Base-by-base conservation (phyloP, 768 basidiomycete species). In the Hemileccinum impolitum region DNA sequence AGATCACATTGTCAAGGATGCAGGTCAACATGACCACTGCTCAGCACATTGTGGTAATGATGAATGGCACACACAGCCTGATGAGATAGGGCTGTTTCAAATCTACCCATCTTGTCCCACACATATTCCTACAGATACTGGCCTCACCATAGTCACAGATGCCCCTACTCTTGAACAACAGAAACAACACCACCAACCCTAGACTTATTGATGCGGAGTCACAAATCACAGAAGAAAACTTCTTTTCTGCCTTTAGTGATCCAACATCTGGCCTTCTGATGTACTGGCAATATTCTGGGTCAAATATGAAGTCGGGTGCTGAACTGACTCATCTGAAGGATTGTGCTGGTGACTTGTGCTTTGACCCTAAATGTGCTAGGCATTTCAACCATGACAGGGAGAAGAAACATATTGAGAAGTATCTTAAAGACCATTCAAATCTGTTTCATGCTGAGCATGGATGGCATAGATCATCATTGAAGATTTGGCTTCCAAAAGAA, bases 271-370 rank as follows among this genome's bases (percentile, higher is more conserved):
- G 59, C 37, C 52, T 59, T 0, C 62, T 72, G 15, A 65, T 68
- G 63, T 32, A 49, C 11, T 72, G 71, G 71, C 49, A 58, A 2
- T 68, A 64, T 47, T 55, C 57, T 18, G 62, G 66, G 0, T 67
- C 59, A 1, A 60, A 34, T 8, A 14, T 23, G 2, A 71, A 70
- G 45, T 65, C 71, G 0, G 35, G 48, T 3, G 26, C 12, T 0
- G 68, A 70, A 19, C 28, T 67, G 0, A 46, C 70, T 12, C 47
- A 45, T 0, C 58, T 74, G 0, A 62, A 66, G 6, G 51, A 54
- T 1, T 68, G 64, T 10, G 39, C 70, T 9, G 18, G 42, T 0
- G 55, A 58, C 17, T 37, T 41, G 4, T 50, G 52, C 12, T 70
- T 72, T 46, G 41, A 61, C 5, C 26, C n/a, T 2, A 6, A 2